Conservation (phyloP, 108 stramenopile genomes). For the Skeletonema costatum region DNA sequence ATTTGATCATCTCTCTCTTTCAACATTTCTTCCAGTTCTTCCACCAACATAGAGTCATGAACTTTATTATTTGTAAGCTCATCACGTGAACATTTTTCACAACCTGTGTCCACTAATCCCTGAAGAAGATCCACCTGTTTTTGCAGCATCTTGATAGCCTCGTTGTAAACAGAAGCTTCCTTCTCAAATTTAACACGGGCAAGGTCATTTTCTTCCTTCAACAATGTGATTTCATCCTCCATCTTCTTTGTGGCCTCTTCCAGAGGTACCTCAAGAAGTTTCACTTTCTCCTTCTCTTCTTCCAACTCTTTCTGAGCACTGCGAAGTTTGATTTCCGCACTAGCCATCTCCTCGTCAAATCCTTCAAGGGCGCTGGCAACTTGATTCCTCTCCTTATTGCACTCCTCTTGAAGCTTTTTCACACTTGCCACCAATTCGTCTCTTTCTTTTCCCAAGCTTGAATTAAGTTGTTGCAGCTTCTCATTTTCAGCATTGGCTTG, state of each 20-base stretch:
- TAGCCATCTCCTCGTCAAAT: slow-evolving; percentile 44
- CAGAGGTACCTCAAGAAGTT: neutral
- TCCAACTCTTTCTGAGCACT: slow-evolving; percentile 34
- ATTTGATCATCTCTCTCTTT: slow-evolving; percentile 20
- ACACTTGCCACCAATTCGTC: neutral
- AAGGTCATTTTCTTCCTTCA: slow-evolving; percentile 15
- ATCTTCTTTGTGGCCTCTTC: slow-evolving; percentile 14
- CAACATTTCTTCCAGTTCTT: slow-evolving; percentile 3
- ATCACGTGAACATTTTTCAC: slow-evolving; percentile 8
- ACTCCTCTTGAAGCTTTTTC: slow-evolving; percentile 23
- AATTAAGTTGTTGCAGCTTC: neutral
- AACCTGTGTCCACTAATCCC: neutral
- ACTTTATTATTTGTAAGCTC: neutral
- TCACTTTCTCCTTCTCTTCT: slow-evolving; percentile 11
- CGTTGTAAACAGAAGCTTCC: slow-evolving; percentile 38
- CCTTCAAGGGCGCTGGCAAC: slow-evolving; percentile 32
- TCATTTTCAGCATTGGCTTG: slow-evolving; percentile 13
- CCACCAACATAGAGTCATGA: neutral
- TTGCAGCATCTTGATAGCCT: slow-evolving; percentile 41
- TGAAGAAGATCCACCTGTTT: slow-evolving; percentile 28
- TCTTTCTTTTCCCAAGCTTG: neutral
- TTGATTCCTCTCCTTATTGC: slow-evolving; percentile 25
- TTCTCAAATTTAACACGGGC: slow-evolving; percentile 20
- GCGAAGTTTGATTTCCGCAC: slow-evolving; percentile 35
- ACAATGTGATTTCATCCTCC: slow-evolving; percentile 15